Conservation (phyloP, 306 rosid species). For the Argentina anserina region DNA sequence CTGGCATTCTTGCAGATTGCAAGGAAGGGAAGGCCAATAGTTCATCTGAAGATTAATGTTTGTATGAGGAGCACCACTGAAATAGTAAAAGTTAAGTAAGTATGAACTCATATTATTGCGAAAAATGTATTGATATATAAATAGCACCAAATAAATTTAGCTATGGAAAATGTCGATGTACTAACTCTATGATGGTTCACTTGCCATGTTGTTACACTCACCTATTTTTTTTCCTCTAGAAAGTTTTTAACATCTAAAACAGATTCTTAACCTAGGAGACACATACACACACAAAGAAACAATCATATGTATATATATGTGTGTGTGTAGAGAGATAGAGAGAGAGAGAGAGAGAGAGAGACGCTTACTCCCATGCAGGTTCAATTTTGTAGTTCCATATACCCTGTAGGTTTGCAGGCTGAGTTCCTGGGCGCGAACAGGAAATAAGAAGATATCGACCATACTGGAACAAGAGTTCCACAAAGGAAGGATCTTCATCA, state of each 20-base stretch:
- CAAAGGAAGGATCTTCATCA: constrained; percentile 89
- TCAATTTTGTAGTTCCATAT: constrained; percentile 75
- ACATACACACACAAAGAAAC: background rate
- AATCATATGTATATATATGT: background rate
- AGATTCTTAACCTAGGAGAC: background rate
- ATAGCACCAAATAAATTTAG: background rate
- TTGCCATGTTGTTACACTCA: background rate
- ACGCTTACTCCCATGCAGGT: constrained; percentile 91
- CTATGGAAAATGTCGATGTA: background rate
- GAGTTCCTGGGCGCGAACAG: constrained; percentile 85
- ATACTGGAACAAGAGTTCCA: constrained; percentile 88
- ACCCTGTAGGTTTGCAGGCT: constrained; percentile 85
- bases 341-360: background rate
- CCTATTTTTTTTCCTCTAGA: background rate
- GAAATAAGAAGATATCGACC: constrained; percentile 89
- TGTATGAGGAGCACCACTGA: constrained; percentile 93
- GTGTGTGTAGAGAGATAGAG: background rate
- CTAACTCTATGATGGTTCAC: background rate
- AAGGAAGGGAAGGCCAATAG: constrained; percentile 93
- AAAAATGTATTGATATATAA: background rate
- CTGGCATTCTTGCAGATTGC: constrained; percentile 89
- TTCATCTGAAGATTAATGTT: constrained; percentile 96
- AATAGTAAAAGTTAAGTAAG: constrained; percentile 27
- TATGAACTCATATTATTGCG: constrained; percentile 15
- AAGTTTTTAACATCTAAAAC: background rate